phyloP scores from a whole-genome alignment of 345 rosid species.

The Acer saccharum region DNA sequence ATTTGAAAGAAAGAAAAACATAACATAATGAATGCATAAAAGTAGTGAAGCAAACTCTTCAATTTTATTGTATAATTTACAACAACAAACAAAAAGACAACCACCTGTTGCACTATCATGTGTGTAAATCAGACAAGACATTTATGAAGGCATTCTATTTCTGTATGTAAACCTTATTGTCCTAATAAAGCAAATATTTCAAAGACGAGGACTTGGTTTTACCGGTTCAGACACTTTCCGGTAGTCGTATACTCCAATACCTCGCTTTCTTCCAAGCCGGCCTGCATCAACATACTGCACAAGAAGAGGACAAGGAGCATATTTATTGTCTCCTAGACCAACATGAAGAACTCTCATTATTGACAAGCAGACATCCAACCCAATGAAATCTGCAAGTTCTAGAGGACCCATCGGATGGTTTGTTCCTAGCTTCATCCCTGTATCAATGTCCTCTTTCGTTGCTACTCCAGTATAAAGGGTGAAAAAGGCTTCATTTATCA shows the following conservation, averaged over 20 bases:
- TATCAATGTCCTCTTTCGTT: conserved; percentile 89
- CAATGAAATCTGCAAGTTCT: conserved; percentile 83
- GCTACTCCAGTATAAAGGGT: conserved; percentile 88
- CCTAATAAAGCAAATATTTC: conserved; percentile 6
- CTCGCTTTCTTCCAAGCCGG: conserved; percentile 73
- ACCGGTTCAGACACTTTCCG: conserved; percentile 25
- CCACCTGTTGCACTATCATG: neutral
- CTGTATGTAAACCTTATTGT: neutral
- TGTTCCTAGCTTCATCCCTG: conserved; percentile 87
- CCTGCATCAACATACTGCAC: conserved; percentile 90
- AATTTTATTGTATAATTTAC: neutral
- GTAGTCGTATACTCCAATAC: conserved; percentile 78
- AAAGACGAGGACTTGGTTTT: conserved; percentile 54
- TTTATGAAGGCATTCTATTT: neutral
- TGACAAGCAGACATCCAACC: conserved; percentile 79
- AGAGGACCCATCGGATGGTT: conserved; percentile 93
- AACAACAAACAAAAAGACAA: neutral
- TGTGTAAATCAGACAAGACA: neutral
- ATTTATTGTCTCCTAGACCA: conserved; percentile 70
- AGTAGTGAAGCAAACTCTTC: neutral
- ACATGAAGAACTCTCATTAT: conserved; percentile 73
- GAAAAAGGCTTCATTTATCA: conserved; percentile 92
- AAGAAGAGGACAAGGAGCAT: conserved; percentile 82
- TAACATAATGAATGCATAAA: neutral
- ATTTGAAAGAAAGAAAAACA: neutral